Evolutionary conservation across 2,329 filamentous ascomycete genomes (phyloP).

Genomic region (Metarhizium anisopliae): DNA sequence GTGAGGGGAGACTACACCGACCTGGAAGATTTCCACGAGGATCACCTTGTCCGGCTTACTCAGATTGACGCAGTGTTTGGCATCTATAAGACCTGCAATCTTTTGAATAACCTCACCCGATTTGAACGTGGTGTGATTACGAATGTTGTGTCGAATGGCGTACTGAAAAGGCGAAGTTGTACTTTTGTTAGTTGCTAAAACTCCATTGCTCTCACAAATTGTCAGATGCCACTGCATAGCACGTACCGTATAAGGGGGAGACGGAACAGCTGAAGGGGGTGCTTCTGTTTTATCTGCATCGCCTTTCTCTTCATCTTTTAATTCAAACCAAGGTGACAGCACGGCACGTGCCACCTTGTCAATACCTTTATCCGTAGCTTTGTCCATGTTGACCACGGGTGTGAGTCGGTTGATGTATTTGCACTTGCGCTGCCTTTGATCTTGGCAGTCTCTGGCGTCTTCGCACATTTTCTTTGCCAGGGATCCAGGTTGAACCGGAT

Average conservation of each 20-base stretch:
- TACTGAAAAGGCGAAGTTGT: conserved; percentile 42
- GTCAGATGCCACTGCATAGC: not conserved
- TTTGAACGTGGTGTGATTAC: conserved; percentile 62
- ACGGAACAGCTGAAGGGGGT: not conserved
- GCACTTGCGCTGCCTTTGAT: conserved; percentile 34
- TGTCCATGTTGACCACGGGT: conserved; percentile 44
- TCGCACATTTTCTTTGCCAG: conserved; percentile 46
- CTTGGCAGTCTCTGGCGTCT: conserved; percentile 37
- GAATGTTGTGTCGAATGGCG: conserved; percentile 72
- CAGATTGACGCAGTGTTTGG: conserved; percentile 68
- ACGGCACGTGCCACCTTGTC: conserved; percentile 55
- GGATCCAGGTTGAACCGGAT: conserved; percentile 45
- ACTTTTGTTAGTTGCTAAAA: not conserved
- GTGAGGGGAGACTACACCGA: conserved; percentile 26
- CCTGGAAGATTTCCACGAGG: conserved; percentile 73
- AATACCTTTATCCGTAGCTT: conserved; percentile 60
- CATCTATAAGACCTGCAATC: conserved; percentile 56
- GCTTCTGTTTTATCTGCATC: conserved; percentile 8
- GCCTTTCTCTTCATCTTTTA: conserved; percentile 22
- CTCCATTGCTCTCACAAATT: not conserved
- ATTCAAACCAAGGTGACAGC: conserved; percentile 52
- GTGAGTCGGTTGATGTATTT: conserved; percentile 52
- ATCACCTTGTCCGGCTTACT: conserved; percentile 69
- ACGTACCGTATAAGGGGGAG: conserved; percentile 32
- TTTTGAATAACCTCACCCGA: conserved; percentile 62